Percentiles rank a stretch among this genome's conserved stretches.
Evolutionary conservation across 805 yeast genomes (phyloP).

Genomic region (Candida rishiriensis): DNA sequence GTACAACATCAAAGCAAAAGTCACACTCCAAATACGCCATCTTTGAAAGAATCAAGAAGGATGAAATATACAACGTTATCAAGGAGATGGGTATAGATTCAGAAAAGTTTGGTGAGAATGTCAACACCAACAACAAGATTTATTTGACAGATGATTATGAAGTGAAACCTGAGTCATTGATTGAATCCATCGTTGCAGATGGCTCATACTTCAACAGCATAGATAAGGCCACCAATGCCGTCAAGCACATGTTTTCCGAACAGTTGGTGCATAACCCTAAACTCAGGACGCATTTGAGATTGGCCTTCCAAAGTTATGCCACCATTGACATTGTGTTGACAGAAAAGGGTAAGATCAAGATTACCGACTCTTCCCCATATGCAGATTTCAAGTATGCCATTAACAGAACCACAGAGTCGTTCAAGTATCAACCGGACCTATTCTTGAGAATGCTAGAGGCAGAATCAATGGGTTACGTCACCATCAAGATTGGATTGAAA

Average conservation of each 20-base stretch:
- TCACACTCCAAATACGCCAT: slow-evolving; percentile 57
- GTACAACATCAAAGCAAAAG: slow-evolving; percentile 29
- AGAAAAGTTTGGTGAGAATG: slow-evolving; percentile 77
- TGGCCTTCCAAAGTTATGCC: slow-evolving; percentile 59
- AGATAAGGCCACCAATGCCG: slow-evolving; percentile 59
- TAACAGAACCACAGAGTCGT: slow-evolving; percentile 72
- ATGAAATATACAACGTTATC: slow-evolving; percentile 62
- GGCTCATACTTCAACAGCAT: slow-evolving; percentile 50
- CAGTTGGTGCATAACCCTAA: slow-evolving; percentile 78
- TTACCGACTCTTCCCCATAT: slow-evolving; percentile 75
- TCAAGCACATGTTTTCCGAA: slow-evolving; percentile 70
- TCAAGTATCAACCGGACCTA: slow-evolving; percentile 70
- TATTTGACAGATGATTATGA: slow-evolving; percentile 68
- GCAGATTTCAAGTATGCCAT: slow-evolving; percentile 89
- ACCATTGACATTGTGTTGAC: slow-evolving; percentile 72
- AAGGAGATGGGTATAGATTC: slow-evolving; percentile 74
- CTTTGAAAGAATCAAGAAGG: slow-evolving; percentile 63
- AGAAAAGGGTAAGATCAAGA: slow-evolving; percentile 74
- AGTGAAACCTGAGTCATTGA: slow-evolving; percentile 55
- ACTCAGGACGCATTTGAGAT: slow-evolving; percentile 65
- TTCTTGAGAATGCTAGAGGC: slow-evolving; percentile 90
- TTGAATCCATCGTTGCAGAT: slow-evolving; percentile 34
- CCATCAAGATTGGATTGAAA: slow-evolving; percentile 56
- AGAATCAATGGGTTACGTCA: slow-evolving; percentile 70
- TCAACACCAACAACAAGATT: slow-evolving; percentile 59